Evolutionary conservation across 306 rosid genomes (phyloP).

Genomic region (Nissolia schottii): DNA sequence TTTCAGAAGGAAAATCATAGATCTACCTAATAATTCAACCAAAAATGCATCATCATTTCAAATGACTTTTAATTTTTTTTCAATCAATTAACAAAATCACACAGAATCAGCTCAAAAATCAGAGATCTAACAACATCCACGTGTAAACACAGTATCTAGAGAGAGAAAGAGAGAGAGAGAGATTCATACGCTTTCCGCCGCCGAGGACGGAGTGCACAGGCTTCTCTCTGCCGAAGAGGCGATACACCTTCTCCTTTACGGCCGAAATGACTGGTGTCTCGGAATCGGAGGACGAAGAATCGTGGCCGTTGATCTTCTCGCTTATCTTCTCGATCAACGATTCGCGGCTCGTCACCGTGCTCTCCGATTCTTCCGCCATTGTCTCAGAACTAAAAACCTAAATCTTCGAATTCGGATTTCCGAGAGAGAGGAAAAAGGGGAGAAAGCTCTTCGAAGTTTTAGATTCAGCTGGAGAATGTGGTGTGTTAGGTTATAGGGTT

Average conservation of each 20-base stretch:
- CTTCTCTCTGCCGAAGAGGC: constrained; percentile 74
- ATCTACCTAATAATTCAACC: not conserved
- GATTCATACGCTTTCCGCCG: constrained; percentile 76
- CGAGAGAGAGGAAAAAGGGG: not conserved
- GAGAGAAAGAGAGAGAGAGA: not conserved
- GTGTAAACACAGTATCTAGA: not conserved
- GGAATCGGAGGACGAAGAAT: constrained; percentile 48
- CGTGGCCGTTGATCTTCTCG: constrained; percentile 61
- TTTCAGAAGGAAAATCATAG: not conserved
- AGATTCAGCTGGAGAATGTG: not conserved
- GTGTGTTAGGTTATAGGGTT: constrained; percentile 10
- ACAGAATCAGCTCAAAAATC: not conserved
- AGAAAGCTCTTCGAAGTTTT: not conserved
- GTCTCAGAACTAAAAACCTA: constrained; percentile 22
- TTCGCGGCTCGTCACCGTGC: constrained; percentile 31
- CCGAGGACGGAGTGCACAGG: constrained; percentile 76
- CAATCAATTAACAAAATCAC: not conserved
- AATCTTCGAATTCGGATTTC: not conserved
- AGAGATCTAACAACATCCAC: constrained; percentile 24
- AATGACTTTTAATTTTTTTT: not conserved
- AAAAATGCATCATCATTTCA: constrained; percentile 11
- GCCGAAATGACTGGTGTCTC: constrained; percentile 38
- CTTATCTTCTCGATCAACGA: constrained; percentile 57
- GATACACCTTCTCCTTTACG: constrained; percentile 49
- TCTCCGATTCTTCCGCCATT: constrained; percentile 71